Conservation (phyloP, 2,329 filamentous ascomycete genomes). For the Cyphellophora attinorum region DNA sequence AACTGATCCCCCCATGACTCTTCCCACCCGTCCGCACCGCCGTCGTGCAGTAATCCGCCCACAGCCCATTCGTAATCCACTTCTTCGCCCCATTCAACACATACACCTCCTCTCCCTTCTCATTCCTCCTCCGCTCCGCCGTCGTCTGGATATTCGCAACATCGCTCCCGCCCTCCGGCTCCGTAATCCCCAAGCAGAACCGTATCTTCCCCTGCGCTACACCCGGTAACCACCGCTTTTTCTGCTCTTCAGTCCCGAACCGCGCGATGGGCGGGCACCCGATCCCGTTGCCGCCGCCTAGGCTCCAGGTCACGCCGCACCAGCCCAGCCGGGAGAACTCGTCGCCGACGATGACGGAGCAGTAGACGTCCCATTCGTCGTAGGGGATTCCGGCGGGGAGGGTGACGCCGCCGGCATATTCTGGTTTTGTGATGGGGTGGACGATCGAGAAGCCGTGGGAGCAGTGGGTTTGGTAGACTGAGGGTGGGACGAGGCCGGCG, state of each 20-base stretch:
- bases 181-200: conserved; percentile 68
- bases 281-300: conserved; percentile 62
- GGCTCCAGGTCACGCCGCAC: conserved; percentile 44
- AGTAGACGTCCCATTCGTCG: conserved; percentile 65
- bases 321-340: conserved; percentile 61
- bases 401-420: conserved; percentile 52
- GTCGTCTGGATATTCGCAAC: conserved; percentile 65
- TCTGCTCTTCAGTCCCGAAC: conserved; percentile 52
- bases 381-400: conserved; percentile 59
- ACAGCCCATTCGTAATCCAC: conserved; percentile 69
- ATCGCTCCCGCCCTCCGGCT: conserved; percentile 65
- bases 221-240: conserved; percentile 58
- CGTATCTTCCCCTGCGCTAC: conserved; percentile 57
- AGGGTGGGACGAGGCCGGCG: conserved; percentile 51
- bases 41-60: conserved; percentile 59
- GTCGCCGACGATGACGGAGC: conserved; percentile 60
- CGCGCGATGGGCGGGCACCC: conserved; percentile 59
- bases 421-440: conserved; percentile 58
- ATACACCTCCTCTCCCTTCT: conserved; percentile 61
- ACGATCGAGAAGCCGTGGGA: conserved; percentile 58
- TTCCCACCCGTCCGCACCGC: conserved; percentile 65
- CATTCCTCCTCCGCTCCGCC: conserved; percentile 54
- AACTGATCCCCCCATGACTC: conserved; percentile 56
- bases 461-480: conserved; percentile 56
- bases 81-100: conserved; percentile 68